phyloP scores from a whole-genome alignment of 1,284 basidiomycete species.

The Boletus calvinii region DNA sequence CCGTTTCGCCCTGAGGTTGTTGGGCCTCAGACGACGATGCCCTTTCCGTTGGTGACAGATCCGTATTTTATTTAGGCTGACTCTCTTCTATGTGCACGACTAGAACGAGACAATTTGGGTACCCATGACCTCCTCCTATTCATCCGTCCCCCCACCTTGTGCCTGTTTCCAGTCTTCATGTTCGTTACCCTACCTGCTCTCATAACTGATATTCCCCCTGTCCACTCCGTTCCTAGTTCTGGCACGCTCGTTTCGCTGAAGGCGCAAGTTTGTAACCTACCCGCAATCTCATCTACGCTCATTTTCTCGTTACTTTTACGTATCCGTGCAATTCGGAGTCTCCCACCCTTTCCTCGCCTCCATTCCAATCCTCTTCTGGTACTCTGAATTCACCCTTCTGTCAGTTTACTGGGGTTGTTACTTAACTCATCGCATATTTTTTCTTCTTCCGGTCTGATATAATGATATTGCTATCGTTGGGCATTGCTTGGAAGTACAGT shows the following conservation, averaged over 20 bases:
- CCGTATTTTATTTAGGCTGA: constrained; percentile 22
- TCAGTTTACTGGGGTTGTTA: constrained; percentile 30
- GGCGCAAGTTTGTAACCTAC: constrained; percentile 36
- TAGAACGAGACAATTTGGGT: constrained; percentile 32
- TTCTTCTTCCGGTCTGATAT: constrained; percentile 30
- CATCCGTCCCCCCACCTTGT: constrained; percentile 12
- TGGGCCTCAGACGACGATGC: constrained; percentile 6
- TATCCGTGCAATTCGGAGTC: constrained; percentile 15
- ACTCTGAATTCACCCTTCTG: constrained; percentile 18
- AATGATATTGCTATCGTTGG: constrained; percentile 32
- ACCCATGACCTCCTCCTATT: constrained; percentile 12
- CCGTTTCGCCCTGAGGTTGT: constrained; percentile 3
- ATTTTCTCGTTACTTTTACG: constrained; percentile 27
- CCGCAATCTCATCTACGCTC: constrained; percentile 33
- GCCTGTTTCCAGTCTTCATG: constrained; percentile 13
- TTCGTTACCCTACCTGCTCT: constrained; percentile 27
- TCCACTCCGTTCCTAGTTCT: constrained; percentile 18
- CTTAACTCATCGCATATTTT: constrained; percentile 37
- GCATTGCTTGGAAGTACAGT: constrained; percentile 4
- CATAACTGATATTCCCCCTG: constrained; percentile 32
- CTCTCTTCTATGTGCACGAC: constrained; percentile 26
- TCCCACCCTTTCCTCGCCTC: constrained; percentile 7
- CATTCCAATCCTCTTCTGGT: constrained; percentile 13
- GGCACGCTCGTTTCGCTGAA: constrained; percentile 30
- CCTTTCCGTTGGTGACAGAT: constrained; percentile 11